Evolutionary conservation across 2,329 filamentous ascomycete genomes (phyloP).

Genomic region (Fusarium cicatricum): DNA sequence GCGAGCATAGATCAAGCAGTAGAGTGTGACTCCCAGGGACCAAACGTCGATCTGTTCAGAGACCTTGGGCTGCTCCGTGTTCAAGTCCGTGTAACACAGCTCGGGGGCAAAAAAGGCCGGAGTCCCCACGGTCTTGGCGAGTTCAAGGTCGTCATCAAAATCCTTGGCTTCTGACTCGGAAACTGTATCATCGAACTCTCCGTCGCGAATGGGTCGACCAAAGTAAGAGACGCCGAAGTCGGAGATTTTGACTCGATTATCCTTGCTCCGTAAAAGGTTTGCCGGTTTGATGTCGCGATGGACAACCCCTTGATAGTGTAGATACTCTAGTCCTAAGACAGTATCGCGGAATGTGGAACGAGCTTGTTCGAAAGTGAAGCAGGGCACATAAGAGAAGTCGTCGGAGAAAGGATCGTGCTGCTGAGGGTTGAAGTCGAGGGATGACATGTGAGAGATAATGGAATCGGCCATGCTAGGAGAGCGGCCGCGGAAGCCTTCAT

Average conservation of each 20-base stretch:
- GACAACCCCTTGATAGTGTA: constrained; percentile 87
- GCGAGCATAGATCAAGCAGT: constrained; percentile 92
- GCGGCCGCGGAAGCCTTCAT: constrained; percentile 68
- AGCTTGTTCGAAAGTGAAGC: constrained; percentile 86
- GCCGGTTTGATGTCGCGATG: constrained; percentile 89
- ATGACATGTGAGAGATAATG: constrained; percentile 74
- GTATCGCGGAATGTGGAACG: constrained; percentile 91
- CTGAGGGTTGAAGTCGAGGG: constrained; percentile 65
- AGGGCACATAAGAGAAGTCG: constrained; percentile 92
- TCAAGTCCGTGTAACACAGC: constrained; percentile 86
- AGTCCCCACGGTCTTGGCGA: constrained; percentile 98
- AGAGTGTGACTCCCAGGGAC: constrained; percentile 95
- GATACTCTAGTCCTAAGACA: constrained; percentile 89
- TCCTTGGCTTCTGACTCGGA: constrained; percentile 86
- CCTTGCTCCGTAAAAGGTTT: constrained; percentile 86
- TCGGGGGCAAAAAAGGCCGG: constrained; percentile 98
- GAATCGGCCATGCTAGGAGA: constrained; percentile 85
- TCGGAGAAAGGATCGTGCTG: constrained; percentile 77
- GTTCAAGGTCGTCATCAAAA: constrained; percentile 89
- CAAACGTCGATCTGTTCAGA: constrained; percentile 96
- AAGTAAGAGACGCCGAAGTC: constrained; percentile 99
- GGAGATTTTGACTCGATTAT: constrained; percentile 93
- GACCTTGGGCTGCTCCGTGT: constrained; percentile 75
- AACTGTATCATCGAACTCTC: constrained; percentile 76
- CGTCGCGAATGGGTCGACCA: constrained; percentile 84